These are phyloP conservation scores for Penicillium expansum DNA, from an alignment of 2,329 filamentous ascomycete species.

Conservation along the genomic window DNA sequence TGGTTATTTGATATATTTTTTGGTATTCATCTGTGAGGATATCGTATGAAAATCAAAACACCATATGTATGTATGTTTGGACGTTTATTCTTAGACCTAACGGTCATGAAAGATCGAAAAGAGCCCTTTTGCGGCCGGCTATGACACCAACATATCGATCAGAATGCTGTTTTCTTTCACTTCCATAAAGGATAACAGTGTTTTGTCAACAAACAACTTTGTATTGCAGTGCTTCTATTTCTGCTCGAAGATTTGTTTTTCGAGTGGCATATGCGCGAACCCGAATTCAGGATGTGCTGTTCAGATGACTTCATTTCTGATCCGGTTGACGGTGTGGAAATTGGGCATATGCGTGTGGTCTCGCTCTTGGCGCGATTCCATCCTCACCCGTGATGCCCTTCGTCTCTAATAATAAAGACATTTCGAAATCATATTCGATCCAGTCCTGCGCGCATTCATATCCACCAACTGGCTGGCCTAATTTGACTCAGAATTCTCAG, in stretches of 20 bases:
- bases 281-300: not conserved
- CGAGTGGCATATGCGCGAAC: not conserved
- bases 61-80: not conserved
- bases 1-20: not conserved
- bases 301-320: too few relatives aligned
- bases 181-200: not conserved
- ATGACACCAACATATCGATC: not conserved
- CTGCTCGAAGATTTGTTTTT: accelerated
- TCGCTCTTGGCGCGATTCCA: not conserved
- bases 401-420: not conserved
- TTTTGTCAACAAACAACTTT: not conserved
- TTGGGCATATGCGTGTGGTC: not conserved
- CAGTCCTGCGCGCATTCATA: too few relatives aligned
- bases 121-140: too few relatives aligned
- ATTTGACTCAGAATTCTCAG: not conserved
- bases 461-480: too few relatives aligned
- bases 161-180: not conserved
- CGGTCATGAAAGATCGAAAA: not conserved
- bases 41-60: not conserved
- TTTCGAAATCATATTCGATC: not conserved
- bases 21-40: not conserved
- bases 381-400: not conserved
- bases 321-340: not conserved
- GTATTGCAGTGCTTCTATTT: not conserved
- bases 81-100: not conserved